Evolutionary conservation across 83 land plant genomes (phyloP), one percentile per base, ranked within the genome.

Genomic region (Picea abies): DNA sequence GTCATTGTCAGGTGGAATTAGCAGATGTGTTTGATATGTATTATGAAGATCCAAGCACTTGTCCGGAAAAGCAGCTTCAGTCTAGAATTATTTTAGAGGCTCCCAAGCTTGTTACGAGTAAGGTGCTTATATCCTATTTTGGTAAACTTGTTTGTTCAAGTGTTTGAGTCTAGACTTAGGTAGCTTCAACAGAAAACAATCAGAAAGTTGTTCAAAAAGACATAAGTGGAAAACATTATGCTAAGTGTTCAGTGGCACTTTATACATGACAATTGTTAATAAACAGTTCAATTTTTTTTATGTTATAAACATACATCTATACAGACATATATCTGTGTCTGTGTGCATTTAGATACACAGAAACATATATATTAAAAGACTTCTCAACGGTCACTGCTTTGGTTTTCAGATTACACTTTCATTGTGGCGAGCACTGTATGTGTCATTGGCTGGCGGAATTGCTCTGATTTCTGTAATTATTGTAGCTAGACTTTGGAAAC

Each of bases 1-100:
- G 60, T 78, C 17, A 12, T 72, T 82, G 85, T 84, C 89, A 93
- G 95, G 90, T 93, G 65, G 86, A 79, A n/a, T 86, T 93, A 82
- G 93, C 91, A 25, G 80, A 89, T 62, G 73, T 88, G 52, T 82
- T 93, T 56, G 95, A 93, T 81, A 86, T 91, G 90, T 89, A 83
- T 63, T 89, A 80, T 86, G 95, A 93, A 82, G 95, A 93, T 87
- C 41, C 63, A 16, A 89, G 63, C 65, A 86, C 93, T 14, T 64
- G 90, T n/a, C 95, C 90, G n/a, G 73, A 73, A 60, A 91, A 91
- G 84, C 76, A 83, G 66, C 86, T 91, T 37, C 72, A 58, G 52
- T 65, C 79, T 84, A 80, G 83, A 2, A 66, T 65, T 44, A 67
- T 52, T 63, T 44, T 82, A 82, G 84, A 80, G 60, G 37, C 66